Conservation (phyloP, 73 alveolate genomes). For the Paramecium pentaurelia region DNA sequence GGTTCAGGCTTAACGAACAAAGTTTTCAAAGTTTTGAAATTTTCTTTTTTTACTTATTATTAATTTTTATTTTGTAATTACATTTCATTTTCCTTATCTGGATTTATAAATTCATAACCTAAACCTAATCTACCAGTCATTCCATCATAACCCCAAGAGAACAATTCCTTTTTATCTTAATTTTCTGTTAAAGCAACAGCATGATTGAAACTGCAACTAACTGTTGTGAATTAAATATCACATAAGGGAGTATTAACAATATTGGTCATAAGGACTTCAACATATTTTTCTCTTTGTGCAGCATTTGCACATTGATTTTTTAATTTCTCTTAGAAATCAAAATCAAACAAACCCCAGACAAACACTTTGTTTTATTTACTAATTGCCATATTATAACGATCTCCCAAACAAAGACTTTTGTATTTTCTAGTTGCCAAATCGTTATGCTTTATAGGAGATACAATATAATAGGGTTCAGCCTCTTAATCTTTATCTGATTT, state of each 20-base stretch:
- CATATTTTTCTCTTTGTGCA: not conserved
- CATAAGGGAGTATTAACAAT: not conserved
- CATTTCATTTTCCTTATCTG: conserved; percentile 47
- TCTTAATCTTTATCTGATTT: not conserved
- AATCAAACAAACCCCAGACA: conserved; percentile 56
- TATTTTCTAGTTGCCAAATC: not conserved
- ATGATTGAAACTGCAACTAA: conserved; percentile 36
- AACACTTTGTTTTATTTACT: not conserved
- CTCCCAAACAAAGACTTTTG: conserved; percentile 9
- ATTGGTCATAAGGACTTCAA: not conserved
- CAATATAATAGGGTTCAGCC: conserved; percentile 12
- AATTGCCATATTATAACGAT: conserved; percentile 46
- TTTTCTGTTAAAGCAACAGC: conserved; percentile 45
- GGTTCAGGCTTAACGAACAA: not conserved
- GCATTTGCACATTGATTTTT: not conserved
- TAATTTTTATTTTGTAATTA: not conserved
- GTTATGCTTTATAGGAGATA: not conserved
- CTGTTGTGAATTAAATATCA: not conserved
- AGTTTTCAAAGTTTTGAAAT: not conserved
- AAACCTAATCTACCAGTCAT: conserved; percentile 59
- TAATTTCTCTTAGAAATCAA: not conserved
- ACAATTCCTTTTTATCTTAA: conserved; percentile 11
- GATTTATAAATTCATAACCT: conserved; percentile 57
- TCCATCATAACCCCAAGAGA: conserved; percentile 61
- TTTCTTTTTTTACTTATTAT: not conserved